Percentiles rank a stretch among this genome's conserved stretches.
Conservation (phyloP, 1,284 basidiomycete species). For the Microbotryum silenes-acaulis region DNA sequence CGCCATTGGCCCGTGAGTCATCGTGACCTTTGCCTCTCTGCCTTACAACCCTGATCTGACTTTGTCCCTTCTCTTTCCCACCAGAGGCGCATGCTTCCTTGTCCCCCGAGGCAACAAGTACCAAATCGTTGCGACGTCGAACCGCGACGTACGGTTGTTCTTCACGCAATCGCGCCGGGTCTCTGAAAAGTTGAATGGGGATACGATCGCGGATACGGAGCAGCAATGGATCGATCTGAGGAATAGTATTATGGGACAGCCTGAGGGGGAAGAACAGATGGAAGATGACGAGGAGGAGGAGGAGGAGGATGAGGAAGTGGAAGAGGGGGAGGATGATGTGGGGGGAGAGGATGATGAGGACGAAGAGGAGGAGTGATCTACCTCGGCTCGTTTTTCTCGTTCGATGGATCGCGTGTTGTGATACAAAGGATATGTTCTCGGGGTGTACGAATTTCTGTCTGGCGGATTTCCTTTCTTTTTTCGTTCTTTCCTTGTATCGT, state of each 20-base stretch:
- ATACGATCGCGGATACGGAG: conserved; percentile 13
- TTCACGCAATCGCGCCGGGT: conserved; percentile 60
- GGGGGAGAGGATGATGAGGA: background rate
- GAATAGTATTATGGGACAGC: conserved; percentile 2
- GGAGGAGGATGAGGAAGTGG: conserved; percentile 32
- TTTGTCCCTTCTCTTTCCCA: background rate
- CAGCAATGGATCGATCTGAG: conserved; percentile 7
- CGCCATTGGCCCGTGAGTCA: conserved; percentile 69
- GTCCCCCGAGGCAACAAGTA: conserved; percentile 69
- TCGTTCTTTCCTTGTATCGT: no score
- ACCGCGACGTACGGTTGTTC: conserved; percentile 72
- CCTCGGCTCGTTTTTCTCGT: no score
- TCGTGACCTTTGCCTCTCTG: conserved; percentile 53
- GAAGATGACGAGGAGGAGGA: conserved; percentile 28
- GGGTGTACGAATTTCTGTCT: no score
- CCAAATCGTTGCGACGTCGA: conserved; percentile 75
- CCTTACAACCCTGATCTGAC: conserved; percentile 55
- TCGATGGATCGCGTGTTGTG: no score
- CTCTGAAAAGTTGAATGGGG: conserved; percentile 20
- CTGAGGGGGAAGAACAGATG: conserved; percentile 25
- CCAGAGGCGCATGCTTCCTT: conserved; percentile 16
- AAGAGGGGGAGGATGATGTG: conserved; percentile 1
- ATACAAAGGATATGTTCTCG: no score
- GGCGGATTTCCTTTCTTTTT: no score
- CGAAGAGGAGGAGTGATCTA: background rate